Conservation (phyloP, 1,284 basidiomycete species). For the Abortiporus biennis region DNA sequence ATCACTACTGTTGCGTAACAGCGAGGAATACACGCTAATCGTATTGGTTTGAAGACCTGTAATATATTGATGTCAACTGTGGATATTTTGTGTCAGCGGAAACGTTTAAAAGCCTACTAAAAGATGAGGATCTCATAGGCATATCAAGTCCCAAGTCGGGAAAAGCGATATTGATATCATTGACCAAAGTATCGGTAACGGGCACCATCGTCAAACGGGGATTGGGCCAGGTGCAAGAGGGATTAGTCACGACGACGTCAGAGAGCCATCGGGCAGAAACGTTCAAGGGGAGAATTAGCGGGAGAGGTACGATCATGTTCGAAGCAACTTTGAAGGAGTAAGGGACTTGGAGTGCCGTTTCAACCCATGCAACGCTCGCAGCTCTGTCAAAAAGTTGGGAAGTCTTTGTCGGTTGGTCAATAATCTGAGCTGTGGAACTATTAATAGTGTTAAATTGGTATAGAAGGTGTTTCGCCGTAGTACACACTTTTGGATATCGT, state of each 20-base stretch:
- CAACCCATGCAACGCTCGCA: slow-evolving; percentile 3
- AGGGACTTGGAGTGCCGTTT: neutral
- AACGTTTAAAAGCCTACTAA: no score
- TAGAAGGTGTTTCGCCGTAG: no score
- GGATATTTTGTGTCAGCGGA: no score
- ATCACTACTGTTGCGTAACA: slow-evolving; percentile 1
- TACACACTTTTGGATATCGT: slow-evolving; percentile 3
- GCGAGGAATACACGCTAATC: no score
- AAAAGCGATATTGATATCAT: neutral
- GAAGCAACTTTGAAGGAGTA: slow-evolving; percentile 1
- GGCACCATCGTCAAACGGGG: neutral
- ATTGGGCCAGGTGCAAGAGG: neutral
- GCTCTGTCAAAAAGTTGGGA: neutral
- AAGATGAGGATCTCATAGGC: neutral
- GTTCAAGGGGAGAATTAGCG: neutral
- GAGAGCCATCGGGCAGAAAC: slow-evolving; percentile 3
- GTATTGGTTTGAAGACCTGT: no score
- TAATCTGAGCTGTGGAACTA: neutral
- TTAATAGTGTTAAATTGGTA: no score
- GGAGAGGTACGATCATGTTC: slow-evolving; percentile 4
- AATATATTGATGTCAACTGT: no score
- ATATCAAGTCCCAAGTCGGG: neutral
- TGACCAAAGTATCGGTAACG: neutral
- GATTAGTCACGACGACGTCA: slow-evolving; percentile 5
- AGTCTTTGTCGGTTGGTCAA: neutral